Evolutionary conservation across 371 early-diverging fungal species (phyloP), one percentile per base, ranked within the genome.

Genomic region (Chytridiales sp.): DNA sequence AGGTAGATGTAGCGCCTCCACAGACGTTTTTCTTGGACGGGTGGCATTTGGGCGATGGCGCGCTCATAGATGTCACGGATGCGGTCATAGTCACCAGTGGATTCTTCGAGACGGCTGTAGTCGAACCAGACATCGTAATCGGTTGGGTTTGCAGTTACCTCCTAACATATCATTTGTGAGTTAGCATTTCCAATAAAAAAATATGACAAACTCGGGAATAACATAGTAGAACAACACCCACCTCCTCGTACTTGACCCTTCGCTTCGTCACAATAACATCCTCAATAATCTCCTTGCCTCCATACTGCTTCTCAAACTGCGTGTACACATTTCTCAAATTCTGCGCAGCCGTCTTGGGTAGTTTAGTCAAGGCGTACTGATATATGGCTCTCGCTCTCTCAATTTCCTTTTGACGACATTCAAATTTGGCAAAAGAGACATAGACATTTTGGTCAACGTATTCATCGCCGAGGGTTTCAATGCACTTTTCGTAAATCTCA

Each of bases 61-160:
- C 95, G 86, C 77, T 96, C 95, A 61, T 95, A 98, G 0, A 95
- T 84, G 46, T 96, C 94, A n/a, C 96, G 81, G 13, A 90, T 85
- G 32, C 87, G 84, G 0, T 80, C 85, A 4, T 77, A 66, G 41
- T 91, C 87, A 6, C 90, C 91, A 0, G 85, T 76, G 0, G 83
- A 76, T 66, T 95, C 96, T 63, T 96, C 97, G 6, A 97, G 74
- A 49, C 87, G 81, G 6, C 85, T 84, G 69, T 93, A 94, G 68
- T 96, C 97, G 53, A 98, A 90, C 98, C 98, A 98, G 15, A 85
- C 78, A 56, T 97, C 96, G 67, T 96, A 97, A 68, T 97, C 93
- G 35, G 86, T 83, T 11, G 93, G 84, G 56, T 89, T 92, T 3
- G 68, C 68, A 51, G 80, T 80, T 29, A 97, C 70, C 50, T 89